Evolutionary conservation across 495 filamentous ascomycete genomes (phyloP), one percentile per base, ranked within the genome.

Genomic region (Annulohypoxylon maeteangense): DNA sequence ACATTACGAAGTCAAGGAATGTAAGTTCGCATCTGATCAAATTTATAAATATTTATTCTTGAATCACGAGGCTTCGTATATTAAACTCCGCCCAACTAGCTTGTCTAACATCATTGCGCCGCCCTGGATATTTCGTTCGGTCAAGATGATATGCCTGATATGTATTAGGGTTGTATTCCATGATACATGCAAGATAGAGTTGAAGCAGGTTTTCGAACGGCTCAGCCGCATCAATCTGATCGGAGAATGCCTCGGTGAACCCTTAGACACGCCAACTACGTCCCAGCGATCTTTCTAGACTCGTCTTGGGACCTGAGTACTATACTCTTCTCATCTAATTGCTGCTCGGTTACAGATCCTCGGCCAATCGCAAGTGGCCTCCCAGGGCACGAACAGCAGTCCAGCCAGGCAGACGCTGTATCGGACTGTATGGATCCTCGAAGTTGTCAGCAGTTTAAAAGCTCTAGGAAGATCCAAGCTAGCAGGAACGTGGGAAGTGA

Each of bases 201-300:
- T 14, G 31, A 67, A 58, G 29, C 51, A 40, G 23, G 61, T 54
- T 62, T 55, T 56, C 4, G 61, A 47, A 55, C 61, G 42, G 55
- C 47, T 47, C 38, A 70, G 55, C 61, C 48, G 25, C 53, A 22
- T 22, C 56, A 25, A 44, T 44, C 10, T 54, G 36, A 7, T 57
- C 6, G 7, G 20, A 51, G 31, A 23, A 11, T n/a, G 27, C 20
- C 16, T 65, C 62, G 62, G 62, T 70, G 62, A 48, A 16, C 42
- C 20, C 18, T 66, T 50, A 20, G 48, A 55, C 34, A 18, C 23
- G 29, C 16, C 54, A 10, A 25, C 31, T 40, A 32, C 36, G 10
- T 12, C 34, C 32, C 22, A 8, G 29, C 7, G 29, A 55, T n/a
- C 5, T 12, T 23, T 16, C 18, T 25, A 32, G 18, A 8, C 32